A percentile compares a stretch with the other conserved stretches of the same genome.
Conservation (phyloP, 257 asterid species). For the Paraleonurus japonicus region DNA sequence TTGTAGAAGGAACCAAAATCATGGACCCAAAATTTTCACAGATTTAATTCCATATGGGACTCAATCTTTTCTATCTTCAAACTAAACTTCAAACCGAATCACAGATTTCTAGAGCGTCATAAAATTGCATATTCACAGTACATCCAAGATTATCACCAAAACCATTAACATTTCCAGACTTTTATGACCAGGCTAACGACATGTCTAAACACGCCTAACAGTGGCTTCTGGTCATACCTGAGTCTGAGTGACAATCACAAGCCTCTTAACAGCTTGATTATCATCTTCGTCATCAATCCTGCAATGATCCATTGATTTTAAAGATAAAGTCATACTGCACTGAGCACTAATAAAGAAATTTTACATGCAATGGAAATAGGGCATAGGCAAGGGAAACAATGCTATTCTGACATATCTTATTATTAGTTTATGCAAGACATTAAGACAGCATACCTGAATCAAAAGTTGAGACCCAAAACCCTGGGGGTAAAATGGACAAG, state of each 20-base stretch:
- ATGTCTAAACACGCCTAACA: slow-evolving; percentile 21
- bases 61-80: too few species aligned
- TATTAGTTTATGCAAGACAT: neutral
- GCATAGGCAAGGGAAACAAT: neutral
- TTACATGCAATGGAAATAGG: neutral
- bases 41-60: neutral
- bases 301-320: slow-evolving; percentile 13
- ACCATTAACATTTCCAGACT: slow-evolving; percentile 8
- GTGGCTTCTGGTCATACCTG: slow-evolving; percentile 51
- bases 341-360: neutral
- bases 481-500: neutral
- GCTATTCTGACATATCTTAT: neutral
- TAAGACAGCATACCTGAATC: neutral
- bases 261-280: slow-evolving; percentile 70
- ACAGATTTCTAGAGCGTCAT: slow-evolving; percentile 1
- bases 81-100: slow-evolving; percentile 9
- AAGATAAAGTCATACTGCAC: slow-evolving; percentile 7
- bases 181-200: slow-evolving; percentile 2
- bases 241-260: slow-evolving; percentile 88
- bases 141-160: slow-evolving; percentile 11
- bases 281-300: slow-evolving; percentile 77
- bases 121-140: neutral
- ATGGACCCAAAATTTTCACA: neutral
- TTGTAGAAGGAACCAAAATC: neutral
- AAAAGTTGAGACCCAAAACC: neutral